Base-by-base conservation (phyloP, 257 asterid species). In the Przewalskia tangutica region DNA sequence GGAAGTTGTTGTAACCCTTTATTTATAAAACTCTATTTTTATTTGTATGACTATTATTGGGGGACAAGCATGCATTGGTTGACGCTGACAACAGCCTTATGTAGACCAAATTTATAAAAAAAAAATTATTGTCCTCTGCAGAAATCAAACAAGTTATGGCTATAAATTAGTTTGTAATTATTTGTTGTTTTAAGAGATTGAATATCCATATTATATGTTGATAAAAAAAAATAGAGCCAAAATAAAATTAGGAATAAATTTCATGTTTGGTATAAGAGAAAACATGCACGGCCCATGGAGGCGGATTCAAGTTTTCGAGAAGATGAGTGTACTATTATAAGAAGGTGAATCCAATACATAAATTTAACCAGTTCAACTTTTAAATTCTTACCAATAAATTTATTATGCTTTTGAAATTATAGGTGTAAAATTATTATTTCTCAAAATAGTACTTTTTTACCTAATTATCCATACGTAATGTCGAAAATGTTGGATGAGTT, bases 1-100 rank as follows among this genome's bases (percentile, higher is more conserved):
- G 18, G 71, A 77, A 54, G 85, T 83, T 59, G 85, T 77, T 83
- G 71, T 56, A 65, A 77, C 40, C 36, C 34, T 16, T 10, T 68
- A 68, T 68, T 68, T 68, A 40, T 67, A 67, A 9, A 16, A 67
- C 16, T 13, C 11, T 14, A 66, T 36, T 67, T 40, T 67, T 4
- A 65, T 7, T 38, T 64, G 1, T 62, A 10, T 67, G 54, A 38
- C 20, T 67, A 40, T 67, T 40, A 40, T 67, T 40, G 54, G 54
- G 54, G 77, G 12, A 67, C 77, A 67, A 67, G 27, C 54, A 17
- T 67, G 54, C 77, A 67, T 67, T 16, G 34, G 54, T 67, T 67
- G 77, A 67, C 17, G 77, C n/a, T 67, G 77, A 67, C 53, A 40
- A 67, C 7, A 66, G 32, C 2, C 50, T 38, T 67, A 40, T 38